Evolutionary conservation across 129 eudicot genomes (phyloP).

Genomic region (Arctium lappa): DNA sequence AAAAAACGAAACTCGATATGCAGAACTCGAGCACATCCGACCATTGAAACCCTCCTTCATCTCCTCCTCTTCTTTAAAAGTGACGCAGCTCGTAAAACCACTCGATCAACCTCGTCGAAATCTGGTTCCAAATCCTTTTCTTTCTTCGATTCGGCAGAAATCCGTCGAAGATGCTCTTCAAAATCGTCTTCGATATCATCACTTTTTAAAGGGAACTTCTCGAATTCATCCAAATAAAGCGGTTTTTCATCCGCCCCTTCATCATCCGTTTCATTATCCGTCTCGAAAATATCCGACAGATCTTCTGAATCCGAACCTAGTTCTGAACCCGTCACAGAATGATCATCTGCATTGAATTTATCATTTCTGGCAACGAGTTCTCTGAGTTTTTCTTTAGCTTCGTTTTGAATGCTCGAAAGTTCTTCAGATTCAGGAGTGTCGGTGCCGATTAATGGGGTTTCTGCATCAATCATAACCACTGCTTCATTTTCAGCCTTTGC

Average conservation of each 20-base stretch:
- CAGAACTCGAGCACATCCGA: background rate
- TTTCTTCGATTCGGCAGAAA: conserved; percentile 55
- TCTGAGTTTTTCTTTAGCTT: conserved; percentile 55
- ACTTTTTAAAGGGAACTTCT: conserved; percentile 44
- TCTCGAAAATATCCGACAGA: conserved; percentile 86
- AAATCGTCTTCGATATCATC: conserved; percentile 51
- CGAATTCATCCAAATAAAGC: conserved; percentile 71
- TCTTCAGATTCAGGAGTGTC: conserved; percentile 21
- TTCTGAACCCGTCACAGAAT: conserved; percentile 28
- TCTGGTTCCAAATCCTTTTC: conserved; percentile 46
- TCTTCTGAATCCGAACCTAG: conserved; percentile 71
- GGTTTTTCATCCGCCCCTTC: conserved; percentile 46
- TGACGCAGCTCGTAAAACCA: conserved; percentile 78
- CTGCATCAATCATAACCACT: background rate
- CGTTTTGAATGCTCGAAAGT: conserved; percentile 24
- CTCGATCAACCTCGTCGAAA: conserved; percentile 83
- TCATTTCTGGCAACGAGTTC: conserved; percentile 43
- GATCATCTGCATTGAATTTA: conserved; percentile 17
- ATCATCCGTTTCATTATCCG: conserved; percentile 57
- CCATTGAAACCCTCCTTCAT: conserved; percentile 13
- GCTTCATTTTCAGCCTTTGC: conserved; percentile 49
- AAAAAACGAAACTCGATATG: too few relatives aligned
- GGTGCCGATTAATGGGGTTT: conserved; percentile 16
- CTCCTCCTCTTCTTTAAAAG: conserved; percentile 70
- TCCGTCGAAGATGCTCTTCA: conserved; percentile 62